phyloP scores from a whole-genome alignment of 139 green algal genomes.

The Chlamydomonas sp. region DNA sequence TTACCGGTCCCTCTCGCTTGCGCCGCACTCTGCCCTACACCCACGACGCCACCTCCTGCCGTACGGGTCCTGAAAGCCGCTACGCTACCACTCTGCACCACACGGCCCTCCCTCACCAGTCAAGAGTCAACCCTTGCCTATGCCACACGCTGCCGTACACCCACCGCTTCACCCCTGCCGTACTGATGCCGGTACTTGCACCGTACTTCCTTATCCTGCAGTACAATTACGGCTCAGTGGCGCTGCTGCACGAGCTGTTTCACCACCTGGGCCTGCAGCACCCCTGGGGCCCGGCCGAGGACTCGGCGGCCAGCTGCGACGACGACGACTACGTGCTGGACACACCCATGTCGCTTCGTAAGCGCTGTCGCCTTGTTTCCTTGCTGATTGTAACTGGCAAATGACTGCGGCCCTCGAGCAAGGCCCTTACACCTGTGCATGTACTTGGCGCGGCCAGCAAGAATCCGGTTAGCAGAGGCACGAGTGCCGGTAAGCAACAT shows the following conservation, averaged over 20 bases:
- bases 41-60: no score
- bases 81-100: no score
- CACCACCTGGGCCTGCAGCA: neutral
- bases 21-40: no score
- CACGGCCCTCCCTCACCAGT: no score
- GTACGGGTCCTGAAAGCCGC: no score
- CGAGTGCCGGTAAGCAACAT: neutral
- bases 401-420: neutral
- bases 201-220: no score
- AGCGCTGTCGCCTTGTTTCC: neutral
- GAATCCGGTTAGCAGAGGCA: neutral
- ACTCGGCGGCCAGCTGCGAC: neutral
- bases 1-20: no score
- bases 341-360: neutral
- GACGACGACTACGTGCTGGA: neutral
- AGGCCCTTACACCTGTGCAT: neutral
- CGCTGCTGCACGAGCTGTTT: neutral
- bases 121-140: no score
- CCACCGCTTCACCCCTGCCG: no score
- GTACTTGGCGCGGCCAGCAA: neutral
- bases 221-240: neutral
- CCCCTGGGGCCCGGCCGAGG: neutral
- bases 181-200: no score
- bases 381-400: no score
- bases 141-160: no score